Conservation (phyloP, 176 grass and related monocot genomes). For the sorghum (Sorghum bicolor) region DNA sequence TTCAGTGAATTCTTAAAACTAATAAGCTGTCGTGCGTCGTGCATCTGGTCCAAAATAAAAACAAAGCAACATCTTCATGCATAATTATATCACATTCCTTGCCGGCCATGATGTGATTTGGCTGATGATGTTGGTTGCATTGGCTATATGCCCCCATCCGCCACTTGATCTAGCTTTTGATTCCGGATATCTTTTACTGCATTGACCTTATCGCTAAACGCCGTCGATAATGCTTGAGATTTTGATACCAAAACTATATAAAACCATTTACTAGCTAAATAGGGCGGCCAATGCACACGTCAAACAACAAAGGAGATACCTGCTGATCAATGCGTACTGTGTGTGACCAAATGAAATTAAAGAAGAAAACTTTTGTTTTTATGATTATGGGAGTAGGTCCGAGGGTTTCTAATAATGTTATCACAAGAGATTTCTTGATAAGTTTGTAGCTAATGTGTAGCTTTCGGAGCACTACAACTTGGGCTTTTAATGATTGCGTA, state of each 20-base stretch:
- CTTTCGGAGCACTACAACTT: not conserved
- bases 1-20: not conserved
- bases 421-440: not conserved
- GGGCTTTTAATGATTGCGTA: not conserved
- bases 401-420: not conserved
- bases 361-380: not conserved
- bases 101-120: slow-evolving; percentile 16
- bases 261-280: too few species aligned
- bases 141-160: not conserved
- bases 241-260: not conserved
- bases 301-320: too few species aligned
- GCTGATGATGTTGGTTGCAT: not conserved
- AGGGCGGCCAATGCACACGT: too few species aligned
- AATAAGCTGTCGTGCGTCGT: not conserved
- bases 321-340: too few species aligned
- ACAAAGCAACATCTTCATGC: not conserved
- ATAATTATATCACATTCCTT: not conserved
- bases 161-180: slow-evolving; percentile 17
- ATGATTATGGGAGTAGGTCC: not conserved
- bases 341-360: not conserved
- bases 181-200: not conserved
- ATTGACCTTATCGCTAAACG: not conserved
- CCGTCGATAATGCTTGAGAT: not conserved
- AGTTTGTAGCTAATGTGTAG: slow-evolving; percentile 18
- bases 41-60: not conserved